phyloP scores from a whole-genome alignment of 2,329 filamentous ascomycete genomes.

The Parasarocladium wereldwijsianum region DNA sequence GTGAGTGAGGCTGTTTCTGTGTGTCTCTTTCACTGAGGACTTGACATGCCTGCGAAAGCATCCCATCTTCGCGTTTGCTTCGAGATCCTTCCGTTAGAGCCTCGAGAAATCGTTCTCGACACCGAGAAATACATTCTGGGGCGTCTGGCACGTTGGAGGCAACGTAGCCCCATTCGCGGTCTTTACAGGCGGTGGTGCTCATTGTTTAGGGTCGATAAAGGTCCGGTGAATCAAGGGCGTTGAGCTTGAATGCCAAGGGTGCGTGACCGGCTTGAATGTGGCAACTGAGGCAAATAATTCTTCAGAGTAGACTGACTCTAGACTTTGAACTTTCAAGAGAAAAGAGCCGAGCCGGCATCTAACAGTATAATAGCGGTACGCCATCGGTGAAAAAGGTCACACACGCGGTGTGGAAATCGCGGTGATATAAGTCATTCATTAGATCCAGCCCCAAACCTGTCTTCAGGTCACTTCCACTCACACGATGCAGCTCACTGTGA shows the following conservation, averaged over 20 bases:
- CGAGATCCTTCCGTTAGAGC: conserved; percentile 7
- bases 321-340: neutral
- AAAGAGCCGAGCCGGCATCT: too few relatives aligned
- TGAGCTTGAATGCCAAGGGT: too few relatives aligned
- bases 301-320: neutral
- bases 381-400: too few relatives aligned
- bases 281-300: neutral
- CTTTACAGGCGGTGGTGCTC: conserved; percentile 9
- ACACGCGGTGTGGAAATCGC: too few relatives aligned
- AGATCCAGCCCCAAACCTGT: too few relatives aligned
- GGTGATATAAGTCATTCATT: too few relatives aligned
- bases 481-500: too few relatives aligned
- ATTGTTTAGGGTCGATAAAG: neutral
- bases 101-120: conserved; percentile 17
- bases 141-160: conserved; percentile 15
- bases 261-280: neutral
- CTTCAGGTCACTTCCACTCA: too few relatives aligned
- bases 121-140: conserved; percentile 19
- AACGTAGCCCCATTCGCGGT: conserved; percentile 15
- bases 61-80: conserved; percentile 11
- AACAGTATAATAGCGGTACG: too few relatives aligned
- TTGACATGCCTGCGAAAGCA: conserved; percentile 18
- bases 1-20: conserved; percentile 9
- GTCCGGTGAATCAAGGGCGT: too few relatives aligned
- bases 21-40: conserved; percentile 12